Conservation (phyloP, 169 alveolate species). For the Besnoitia besnoiti region DNA sequence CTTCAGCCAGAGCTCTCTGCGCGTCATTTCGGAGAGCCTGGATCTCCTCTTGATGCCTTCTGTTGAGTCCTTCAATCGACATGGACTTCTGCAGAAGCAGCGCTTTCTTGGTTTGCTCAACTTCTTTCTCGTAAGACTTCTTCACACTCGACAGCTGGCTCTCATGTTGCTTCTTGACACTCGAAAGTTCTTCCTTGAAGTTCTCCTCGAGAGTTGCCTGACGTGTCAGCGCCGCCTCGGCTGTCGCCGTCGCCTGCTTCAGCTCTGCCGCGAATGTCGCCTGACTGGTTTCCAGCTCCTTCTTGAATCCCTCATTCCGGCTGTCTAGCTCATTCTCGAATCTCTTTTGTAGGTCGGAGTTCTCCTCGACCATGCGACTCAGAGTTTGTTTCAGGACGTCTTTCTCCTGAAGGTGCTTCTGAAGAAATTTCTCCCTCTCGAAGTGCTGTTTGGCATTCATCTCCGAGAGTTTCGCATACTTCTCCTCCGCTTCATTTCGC, state of each 20-base stretch:
- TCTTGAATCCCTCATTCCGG: neutral
- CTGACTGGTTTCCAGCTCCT: neutral
- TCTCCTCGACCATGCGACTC: conserved; percentile 7
- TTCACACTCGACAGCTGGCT: neutral
- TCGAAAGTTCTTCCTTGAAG: neutral
- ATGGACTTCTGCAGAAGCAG: neutral
- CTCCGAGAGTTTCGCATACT: neutral
- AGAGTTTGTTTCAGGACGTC: conserved; percentile 15
- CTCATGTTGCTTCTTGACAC: conserved; percentile 6
- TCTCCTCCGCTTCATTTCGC: neutral
- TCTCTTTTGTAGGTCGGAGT: neutral
- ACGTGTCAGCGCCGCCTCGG: neutral
- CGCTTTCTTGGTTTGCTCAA: neutral
- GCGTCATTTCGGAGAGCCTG: neutral
- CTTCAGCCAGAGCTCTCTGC: neutral
- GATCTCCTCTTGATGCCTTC: neutral
- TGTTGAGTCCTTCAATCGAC: conserved; percentile 1
- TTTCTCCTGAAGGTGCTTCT: conserved; percentile 34
- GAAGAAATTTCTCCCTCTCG: neutral
- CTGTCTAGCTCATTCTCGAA: neutral
- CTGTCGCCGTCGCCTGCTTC: neutral
- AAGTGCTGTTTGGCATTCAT: conserved; percentile 26
- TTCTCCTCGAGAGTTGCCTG: neutral
- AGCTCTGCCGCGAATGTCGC: neutral
- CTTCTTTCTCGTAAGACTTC: neutral